Conservation (phyloP, 768 basidiomycete species). For the Asterophora parasitica region DNA sequence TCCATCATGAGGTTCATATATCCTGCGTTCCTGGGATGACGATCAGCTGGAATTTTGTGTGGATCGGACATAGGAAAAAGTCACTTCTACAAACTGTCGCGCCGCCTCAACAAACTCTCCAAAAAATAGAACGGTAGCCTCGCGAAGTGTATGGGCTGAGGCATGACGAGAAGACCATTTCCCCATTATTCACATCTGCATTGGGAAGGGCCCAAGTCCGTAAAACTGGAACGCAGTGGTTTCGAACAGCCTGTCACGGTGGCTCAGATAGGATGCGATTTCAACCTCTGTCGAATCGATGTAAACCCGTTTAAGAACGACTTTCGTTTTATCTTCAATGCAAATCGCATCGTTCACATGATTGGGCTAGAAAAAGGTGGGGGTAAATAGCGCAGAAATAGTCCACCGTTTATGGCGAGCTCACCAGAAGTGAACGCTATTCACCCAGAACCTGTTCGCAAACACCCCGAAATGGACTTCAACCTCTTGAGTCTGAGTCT, state of each 20-base stretch:
- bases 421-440: too few relatives aligned
- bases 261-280: constrained; percentile 1
- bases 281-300: background rate
- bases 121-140: constrained; percentile 8
- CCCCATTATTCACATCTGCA: too few relatives aligned
- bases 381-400: too few relatives aligned
- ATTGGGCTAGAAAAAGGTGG: too few relatives aligned
- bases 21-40: background rate
- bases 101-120: constrained; percentile 13
- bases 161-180: constrained; percentile 12
- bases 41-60: background rate
- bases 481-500: too few relatives aligned
- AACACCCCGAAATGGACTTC: too few relatives aligned
- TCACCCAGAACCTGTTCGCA: too few relatives aligned
- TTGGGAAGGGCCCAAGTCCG: constrained; percentile 4
- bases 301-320: constrained; percentile 8
- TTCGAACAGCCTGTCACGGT: constrained; percentile 8
- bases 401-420: too few relatives aligned
- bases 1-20: constrained; percentile 5
- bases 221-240: constrained; percentile 14
- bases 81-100: constrained; percentile 14
- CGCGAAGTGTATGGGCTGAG: constrained; percentile 7
- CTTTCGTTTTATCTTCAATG: constrained; percentile 6
- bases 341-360: constrained; percentile 8
- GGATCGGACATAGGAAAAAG: background rate